Evolutionary conservation across 169 alveolate genomes (phyloP), one percentile per base, ranked within the genome.

Genomic region (Babesia caballi): DNA sequence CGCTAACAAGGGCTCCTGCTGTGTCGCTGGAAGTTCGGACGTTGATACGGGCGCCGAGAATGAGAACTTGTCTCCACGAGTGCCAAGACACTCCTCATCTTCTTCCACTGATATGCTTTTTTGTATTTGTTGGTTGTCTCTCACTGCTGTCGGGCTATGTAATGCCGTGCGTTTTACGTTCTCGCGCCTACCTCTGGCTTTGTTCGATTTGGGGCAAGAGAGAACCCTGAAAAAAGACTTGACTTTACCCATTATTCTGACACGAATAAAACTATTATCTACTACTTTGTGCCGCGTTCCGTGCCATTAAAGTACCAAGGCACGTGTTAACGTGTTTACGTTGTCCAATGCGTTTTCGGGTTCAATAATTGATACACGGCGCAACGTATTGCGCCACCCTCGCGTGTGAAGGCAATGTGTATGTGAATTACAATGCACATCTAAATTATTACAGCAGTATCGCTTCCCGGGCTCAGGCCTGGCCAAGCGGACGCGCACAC

Each of bases 151-250:
- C 12, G 73, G 46, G 38, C 23, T 32, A 41, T 42, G 19, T 63
- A 11, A 6, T n/a, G 15, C 33, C n/a, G 5, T 30, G 33, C 9
- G 30, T 30, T 30, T 28, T 15, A 12, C 23, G 9, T 12, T 40
- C 3, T 9, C 11, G n/a, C 53, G 4, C 68, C 12, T 58, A 67
- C 78, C 58, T 42, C 38, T 67, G 38, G 33, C 17, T 0, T 32
- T 25, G 23, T 49, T 28, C n/a, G 61, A 19, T 40, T 78, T 78
- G 46, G 75, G 65, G 57, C 87, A 78, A 3, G 57, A 19, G 3
- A 78, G 56, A 17, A 42, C 87, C 33, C 66, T 78, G 51, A 78
- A 68, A 52, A 78, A 78, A 4, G 77, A 52, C 44, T 49, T 59
- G 8, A 78, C 67, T 53, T 78, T 78, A 19, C 69, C 69, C 50